Base-by-base conservation (phyloP, 2,329 filamentous ascomycete genomes). In the Aspergillus sp. region DNA sequence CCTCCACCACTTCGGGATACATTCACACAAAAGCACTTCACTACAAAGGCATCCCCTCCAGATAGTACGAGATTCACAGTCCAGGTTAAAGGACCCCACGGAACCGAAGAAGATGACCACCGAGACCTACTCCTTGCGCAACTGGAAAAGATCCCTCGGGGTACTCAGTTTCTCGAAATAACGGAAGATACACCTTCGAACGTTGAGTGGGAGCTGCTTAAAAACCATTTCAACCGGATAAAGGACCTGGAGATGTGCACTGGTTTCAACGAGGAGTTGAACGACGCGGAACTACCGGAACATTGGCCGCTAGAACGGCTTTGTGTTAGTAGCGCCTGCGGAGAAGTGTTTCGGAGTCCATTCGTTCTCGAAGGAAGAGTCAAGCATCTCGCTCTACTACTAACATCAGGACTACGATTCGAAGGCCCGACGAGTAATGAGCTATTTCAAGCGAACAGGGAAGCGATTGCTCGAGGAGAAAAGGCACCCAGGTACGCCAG, bases 281-380 rank as follows among this genome's bases (percentile, higher is more conserved):
- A 67, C 22, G 69, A 72, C 14, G 56, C 51, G 16, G 54, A 63
- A 3, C 60, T 71, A 12, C 69, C 69, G 16, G 22, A 59, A 14
- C 69, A 71, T 42, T 71, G 70, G 69, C 66, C 64, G 1, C 39
- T 70, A 10, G 57, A 66, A 22, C 60, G 63, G 18, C 58, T 69
- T 20, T 2, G 56, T 11, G 11, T 71, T 3, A 53, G 45, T 18
- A 53, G 46, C 6, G 63, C 65, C 2, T 61, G 59, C n/a, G 63
- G 57, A 9, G 62, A 67, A 18, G 39, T 67, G 6, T 42, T 65
- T 16, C 57, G 47, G 18, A 66, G 51, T 3, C 67, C 64, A 2
- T 65, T 64, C 22, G 52, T 70, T 12, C 61, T 63, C 2, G 59
- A 71, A 29, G 68, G 65, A 3, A 54, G 57, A 2, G 60, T 70